phyloP scores from a whole-genome alignment of 805 yeast species.

The Metschnikowia bowlesiae region DNA sequence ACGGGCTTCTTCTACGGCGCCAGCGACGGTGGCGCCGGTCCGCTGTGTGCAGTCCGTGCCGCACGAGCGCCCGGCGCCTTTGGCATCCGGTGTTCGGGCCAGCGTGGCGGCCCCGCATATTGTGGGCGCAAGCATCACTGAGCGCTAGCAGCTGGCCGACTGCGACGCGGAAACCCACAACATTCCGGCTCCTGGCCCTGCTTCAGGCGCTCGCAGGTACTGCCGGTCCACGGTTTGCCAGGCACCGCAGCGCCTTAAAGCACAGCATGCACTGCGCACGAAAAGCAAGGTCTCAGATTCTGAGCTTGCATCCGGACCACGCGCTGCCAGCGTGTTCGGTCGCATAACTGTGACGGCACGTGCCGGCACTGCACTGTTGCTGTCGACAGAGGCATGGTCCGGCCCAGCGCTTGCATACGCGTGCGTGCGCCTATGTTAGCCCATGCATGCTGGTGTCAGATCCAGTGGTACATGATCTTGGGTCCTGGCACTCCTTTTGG shows the following conservation, averaged over 20 bases:
- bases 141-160: neutral
- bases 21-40: neutral
- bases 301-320: conserved; percentile 1
- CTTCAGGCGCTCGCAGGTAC: neutral
- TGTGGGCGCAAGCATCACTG: neutral
- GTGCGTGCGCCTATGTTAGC: conserved; percentile 4
- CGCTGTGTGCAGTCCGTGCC: neutral
- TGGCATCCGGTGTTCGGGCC: neutral
- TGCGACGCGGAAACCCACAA: neutral
- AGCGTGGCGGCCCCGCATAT: neutral
- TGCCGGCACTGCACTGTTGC: conserved; percentile 1
- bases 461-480: neutral
- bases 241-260: neutral
- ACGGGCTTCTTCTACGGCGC: neutral
- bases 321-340: conserved; percentile 4
- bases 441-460: conserved; percentile 4
- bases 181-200: neutral
- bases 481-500: too few relatives aligned
- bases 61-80: neutral
- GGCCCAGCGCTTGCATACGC: conserved; percentile 3
- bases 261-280: conserved; percentile 5
- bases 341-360: neutral
- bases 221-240: neutral
- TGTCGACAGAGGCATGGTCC: neutral
- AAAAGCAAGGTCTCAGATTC: conserved; percentile 3